Base-by-base conservation (phyloP, 805 yeast species). In the Millerago galiae region DNA sequence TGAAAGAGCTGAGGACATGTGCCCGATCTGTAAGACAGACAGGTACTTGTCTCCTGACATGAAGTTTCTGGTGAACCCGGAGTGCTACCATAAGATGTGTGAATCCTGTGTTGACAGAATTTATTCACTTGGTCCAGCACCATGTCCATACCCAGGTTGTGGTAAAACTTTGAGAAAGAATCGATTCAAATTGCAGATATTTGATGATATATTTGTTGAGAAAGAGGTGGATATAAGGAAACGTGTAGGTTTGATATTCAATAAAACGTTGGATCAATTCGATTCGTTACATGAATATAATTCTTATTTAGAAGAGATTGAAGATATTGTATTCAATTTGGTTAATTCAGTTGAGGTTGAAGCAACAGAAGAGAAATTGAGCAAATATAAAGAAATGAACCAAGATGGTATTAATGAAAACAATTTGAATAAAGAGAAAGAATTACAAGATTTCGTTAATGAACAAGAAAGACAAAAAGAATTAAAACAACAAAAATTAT, bases 21-120 rank as follows among this genome's bases (percentile, higher is more conserved):
- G 99, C 70, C 98, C 98, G 26, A 88, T 93, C 56, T 93, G 99
- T 72, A 88, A 91, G 65, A 88, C 97, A 37, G 96, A 91, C 64
- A 70, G 90, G 60, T 93, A 93, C 62, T 71, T 93, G 47, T 87
- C 95, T 35, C 98, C 98, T 21, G 88, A 90, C 53, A 84, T 93
- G 82, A 79, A 75, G 51, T 91, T 93, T 59, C 75, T 91, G 42
- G 89, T 93, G 50, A 93, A 93, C 55, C 95, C 98, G 0, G 99
- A 93, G 62, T 93, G 99, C 65, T 93, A 93, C 60, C 99, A 93
- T 60, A 91, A 88, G 70, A 91, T 93, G 62, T 93, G 99, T 66
- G 97, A 84, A 53, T 80, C 95, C 2, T 93, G 99, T 66, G 98
- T 91, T 34, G 98, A 93, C 62, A 75, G 99, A 50, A 90, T 93